Evolutionary conservation across 306 rosid species (phyloP).

Genomic region (Geum urbanum): DNA sequence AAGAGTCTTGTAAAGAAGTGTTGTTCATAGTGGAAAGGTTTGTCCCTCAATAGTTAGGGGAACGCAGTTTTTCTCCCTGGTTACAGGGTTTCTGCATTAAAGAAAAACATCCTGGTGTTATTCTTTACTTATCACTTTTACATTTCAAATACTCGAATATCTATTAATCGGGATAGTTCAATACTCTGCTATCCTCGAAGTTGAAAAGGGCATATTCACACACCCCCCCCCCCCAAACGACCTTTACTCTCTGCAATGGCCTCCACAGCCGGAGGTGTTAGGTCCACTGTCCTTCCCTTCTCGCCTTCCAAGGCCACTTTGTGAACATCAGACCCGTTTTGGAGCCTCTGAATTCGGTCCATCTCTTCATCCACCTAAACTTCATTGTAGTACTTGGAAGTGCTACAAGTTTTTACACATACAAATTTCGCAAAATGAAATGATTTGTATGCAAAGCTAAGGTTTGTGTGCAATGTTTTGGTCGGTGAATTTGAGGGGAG

Average conservation of each 20-base stretch:
- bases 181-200: too few relatives aligned
- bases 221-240: too few relatives aligned
- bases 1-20: too few relatives aligned
- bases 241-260: constrained; percentile 51
- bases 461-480: constrained; percentile 23
- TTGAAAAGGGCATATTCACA: too few relatives aligned
- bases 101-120: too few relatives aligned
- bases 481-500: constrained; percentile 20
- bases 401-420: constrained; percentile 31
- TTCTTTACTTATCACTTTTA: too few relatives aligned
- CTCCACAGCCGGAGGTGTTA: constrained; percentile 69
- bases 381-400: constrained; percentile 47
- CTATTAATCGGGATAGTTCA: too few relatives aligned
- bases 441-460: constrained; percentile 31
- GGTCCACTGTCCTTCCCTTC: constrained; percentile 64
- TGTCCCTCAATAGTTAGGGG: too few relatives aligned
- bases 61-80: too few relatives aligned
- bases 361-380: constrained; percentile 73
- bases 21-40: too few relatives aligned
- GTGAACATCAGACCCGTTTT: constrained; percentile 87
- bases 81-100: too few relatives aligned
- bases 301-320: constrained; percentile 88
- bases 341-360: constrained; percentile 75
- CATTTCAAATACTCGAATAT: too few relatives aligned
- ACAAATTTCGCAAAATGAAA: constrained; percentile 20